Conservation (phyloP, 2,329 filamentous ascomycete species). For the Microcyclospora tardicrescens region DNA sequence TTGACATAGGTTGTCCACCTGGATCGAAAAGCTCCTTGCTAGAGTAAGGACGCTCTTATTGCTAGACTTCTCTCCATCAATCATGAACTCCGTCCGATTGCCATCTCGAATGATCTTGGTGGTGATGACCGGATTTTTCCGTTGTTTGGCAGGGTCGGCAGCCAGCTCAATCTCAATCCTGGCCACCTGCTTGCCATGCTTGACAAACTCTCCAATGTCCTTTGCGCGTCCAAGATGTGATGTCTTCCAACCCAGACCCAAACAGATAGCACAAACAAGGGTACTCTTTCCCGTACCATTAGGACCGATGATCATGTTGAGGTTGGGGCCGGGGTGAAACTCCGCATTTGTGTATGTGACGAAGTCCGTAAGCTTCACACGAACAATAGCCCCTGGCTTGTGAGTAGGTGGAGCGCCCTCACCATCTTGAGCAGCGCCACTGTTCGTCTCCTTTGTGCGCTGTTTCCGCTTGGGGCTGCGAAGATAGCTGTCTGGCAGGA, state of each 20-base stretch:
- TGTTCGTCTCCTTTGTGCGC: slow-evolving; percentile 2
- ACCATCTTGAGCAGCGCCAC: slow-evolving; percentile 2
- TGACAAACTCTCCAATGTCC: slow-evolving; percentile 79
- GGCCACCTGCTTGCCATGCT: slow-evolving; percentile 67
- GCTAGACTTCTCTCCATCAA: slow-evolving; percentile 52
- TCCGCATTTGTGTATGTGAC: slow-evolving; percentile 90
- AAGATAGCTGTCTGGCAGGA: slow-evolving; percentile 24
- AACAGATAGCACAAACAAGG: slow-evolving; percentile 87
- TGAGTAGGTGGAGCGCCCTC: slow-evolving; percentile 13
- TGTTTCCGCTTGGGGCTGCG: slow-evolving; percentile 16
- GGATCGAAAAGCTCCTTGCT: slow-evolving; percentile 64
- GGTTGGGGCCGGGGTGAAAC: slow-evolving; percentile 76
- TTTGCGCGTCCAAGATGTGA: slow-evolving; percentile 75
- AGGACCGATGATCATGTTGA: slow-evolving; percentile 99
- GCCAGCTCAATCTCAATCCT: slow-evolving; percentile 85
- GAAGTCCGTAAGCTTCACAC: slow-evolving; percentile 77
- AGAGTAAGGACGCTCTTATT: slow-evolving; percentile 55
- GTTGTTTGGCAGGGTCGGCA: slow-evolving; percentile 41
- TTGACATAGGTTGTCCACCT: slow-evolving; percentile 95
- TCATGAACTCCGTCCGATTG: slow-evolving; percentile 64
- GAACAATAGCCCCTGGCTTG: slow-evolving; percentile 73
- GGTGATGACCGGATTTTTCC: slow-evolving; percentile 58
- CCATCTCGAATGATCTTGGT: slow-evolving; percentile 70
- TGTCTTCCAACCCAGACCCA: slow-evolving; percentile 76
- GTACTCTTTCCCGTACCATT: slow-evolving; percentile 98